Evolutionary conservation across 2,329 filamentous ascomycete genomes (phyloP).

Genomic region (Chrysoporthe puriensis): DNA sequence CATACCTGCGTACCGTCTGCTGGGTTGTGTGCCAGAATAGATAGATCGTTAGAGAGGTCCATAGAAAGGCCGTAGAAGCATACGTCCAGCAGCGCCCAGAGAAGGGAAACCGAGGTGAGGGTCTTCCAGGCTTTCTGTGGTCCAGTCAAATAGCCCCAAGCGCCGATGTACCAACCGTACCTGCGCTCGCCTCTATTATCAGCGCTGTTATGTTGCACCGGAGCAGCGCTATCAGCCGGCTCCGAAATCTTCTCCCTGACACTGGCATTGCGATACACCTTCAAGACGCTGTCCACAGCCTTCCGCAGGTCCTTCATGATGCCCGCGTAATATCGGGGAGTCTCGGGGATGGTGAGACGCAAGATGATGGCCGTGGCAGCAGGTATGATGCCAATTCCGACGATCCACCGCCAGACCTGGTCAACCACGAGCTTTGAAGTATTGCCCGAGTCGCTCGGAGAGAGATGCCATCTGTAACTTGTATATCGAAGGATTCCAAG

Average conservation of each 20-base stretch:
- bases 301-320: slow-evolving; percentile 28
- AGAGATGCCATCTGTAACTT: slow-evolving; percentile 14
- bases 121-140: slow-evolving; percentile 33
- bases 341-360: slow-evolving; percentile 55
- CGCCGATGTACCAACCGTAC: slow-evolving; percentile 28
- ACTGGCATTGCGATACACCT: slow-evolving; percentile 9
- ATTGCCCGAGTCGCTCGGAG: slow-evolving; percentile 20
- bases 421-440: slow-evolving; percentile 41
- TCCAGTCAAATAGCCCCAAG: slow-evolving; percentile 33
- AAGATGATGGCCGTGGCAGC: slow-evolving; percentile 51
- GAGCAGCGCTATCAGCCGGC: not conserved
- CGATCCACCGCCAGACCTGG: slow-evolving; percentile 53
- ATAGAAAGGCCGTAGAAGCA: slow-evolving; percentile 51
- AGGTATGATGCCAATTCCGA: slow-evolving; percentile 51
- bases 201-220: not conserved
- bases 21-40: slow-evolving; percentile 5
- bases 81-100: slow-evolving; percentile 59
- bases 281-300: slow-evolving; percentile 19
- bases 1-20: not conserved
- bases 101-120: slow-evolving; percentile 46
- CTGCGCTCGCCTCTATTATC: slow-evolving; percentile 1
- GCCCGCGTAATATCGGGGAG: slow-evolving; percentile 42
- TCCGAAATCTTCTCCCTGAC: not conserved
- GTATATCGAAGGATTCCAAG: slow-evolving; percentile 25
- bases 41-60: slow-evolving; percentile 17